These are phyloP conservation scores for Globisporangium acanthophoron DNA, from an alignment of 352 stramenopile genomes.

Conservation along the genomic window DNA sequence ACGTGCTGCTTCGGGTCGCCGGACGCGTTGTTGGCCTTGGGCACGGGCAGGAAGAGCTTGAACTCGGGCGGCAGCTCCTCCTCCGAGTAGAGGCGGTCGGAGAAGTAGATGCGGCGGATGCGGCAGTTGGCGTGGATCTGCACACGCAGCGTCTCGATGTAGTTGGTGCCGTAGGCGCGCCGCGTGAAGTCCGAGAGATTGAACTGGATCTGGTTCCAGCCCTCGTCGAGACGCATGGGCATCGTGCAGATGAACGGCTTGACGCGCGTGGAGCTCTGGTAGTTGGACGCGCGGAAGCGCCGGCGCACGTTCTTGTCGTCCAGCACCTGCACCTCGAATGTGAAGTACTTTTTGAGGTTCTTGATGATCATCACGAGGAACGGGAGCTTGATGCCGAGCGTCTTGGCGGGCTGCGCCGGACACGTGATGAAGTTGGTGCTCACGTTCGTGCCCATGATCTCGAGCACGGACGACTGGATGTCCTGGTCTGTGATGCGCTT, in stretches of 20 bases:
- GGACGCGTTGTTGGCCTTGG: constrained; percentile 71
- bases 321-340: constrained; percentile 97
- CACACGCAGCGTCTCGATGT: constrained; percentile 96
- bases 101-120: constrained; percentile 98
- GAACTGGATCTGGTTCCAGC: constrained; percentile 99
- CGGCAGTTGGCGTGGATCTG: constrained; percentile 98
- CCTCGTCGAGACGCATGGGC: constrained; percentile 97
- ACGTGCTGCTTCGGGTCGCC: constrained; percentile 37
- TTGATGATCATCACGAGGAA: constrained; percentile 99
- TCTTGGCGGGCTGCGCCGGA: constrained; percentile 92
- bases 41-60: constrained; percentile 95
- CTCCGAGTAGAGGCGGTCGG: constrained; percentile 95
- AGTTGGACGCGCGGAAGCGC: constrained; percentile 96
- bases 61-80: constrained; percentile 97
- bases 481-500: constrained; percentile 98
- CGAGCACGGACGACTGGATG: constrained; percentile 96
- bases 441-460: constrained; percentile 99
- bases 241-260: constrained; percentile 99
- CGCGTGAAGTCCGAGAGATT: constrained; percentile 97
- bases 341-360: constrained; percentile 99
- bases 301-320: constrained; percentile 98
- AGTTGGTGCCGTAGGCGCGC: constrained; percentile 96
- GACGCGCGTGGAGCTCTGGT: constrained; percentile 95
- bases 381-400: constrained; percentile 95
- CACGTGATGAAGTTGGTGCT: constrained; percentile 97